Base-by-base conservation (phyloP, 78 protist species). In the Dictyostelium purpureum region DNA sequence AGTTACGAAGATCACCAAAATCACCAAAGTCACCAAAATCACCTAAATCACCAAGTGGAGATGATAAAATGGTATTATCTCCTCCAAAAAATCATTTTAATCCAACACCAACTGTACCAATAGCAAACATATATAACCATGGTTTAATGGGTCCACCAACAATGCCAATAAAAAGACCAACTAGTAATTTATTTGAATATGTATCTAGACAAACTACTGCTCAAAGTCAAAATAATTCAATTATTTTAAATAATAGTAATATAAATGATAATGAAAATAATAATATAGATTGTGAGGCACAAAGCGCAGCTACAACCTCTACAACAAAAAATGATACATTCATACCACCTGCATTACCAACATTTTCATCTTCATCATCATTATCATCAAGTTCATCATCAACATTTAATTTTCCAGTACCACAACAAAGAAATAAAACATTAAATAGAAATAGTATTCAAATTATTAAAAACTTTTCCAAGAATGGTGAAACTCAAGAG, bases 401-500 rank as follows among this genome's bases (percentile, higher is more conserved):
- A 40, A 14, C 9, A 69, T 6, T 19, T 40, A 24, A n/a, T n/a
- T 9, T 40, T 19, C 54, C 10, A 65, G 40, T 65, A 65, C 40
- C 31, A 31, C 5, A 33, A 5, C 5, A 33, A 16, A 35, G 31
- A 33, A 76, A 76, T 54, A 52, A 76, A 16, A 71, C 54, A 26
- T 47, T 71, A 18, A 38, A 67, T 38, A 33, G 59, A 71, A 38
- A 51, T n/a, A 51, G 66, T n/a, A 37, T 26, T 26, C 59, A 51
- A 40, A 54, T 31, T 10, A 12, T 70, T 16, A 49, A 77, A 56
- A 67, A 40, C n/a, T 70, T 63, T 63, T 63, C 80, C 3, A 75
- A 67, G 5, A 57, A 51, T 9, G 77, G 54, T 12, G 92, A 85
- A 73, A n/a, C n/a, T n/a, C n/a, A n/a, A n/a, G 69, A 52, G 6